These are phyloP conservation scores for Kluyveromyces sp. DNA, from an alignment of 1,139 yeast species.

Conservation along the genomic window DNA sequence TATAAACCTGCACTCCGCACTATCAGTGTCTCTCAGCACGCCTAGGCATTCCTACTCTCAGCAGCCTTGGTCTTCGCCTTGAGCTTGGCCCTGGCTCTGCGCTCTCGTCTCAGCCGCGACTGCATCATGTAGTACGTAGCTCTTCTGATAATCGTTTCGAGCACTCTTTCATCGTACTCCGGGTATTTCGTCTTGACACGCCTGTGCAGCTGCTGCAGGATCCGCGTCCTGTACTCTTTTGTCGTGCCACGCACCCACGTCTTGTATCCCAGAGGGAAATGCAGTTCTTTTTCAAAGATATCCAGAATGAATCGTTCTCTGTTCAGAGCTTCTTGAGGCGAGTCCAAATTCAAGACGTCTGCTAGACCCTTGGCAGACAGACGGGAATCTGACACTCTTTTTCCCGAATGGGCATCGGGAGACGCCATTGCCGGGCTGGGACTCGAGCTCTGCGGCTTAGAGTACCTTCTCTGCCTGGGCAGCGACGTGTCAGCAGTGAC, in stretches of 20 bases:
- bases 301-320: constrained; percentile 58
- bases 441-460: no score
- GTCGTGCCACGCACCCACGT: constrained; percentile 80
- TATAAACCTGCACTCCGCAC: constrained; percentile 1
- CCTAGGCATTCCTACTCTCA: not conserved
- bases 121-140: constrained; percentile 81
- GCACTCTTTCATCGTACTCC: constrained; percentile 43
- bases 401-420: not conserved
- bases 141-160: constrained; percentile 67
- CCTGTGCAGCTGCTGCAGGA: constrained; percentile 44
- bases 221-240: constrained; percentile 41
- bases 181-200: constrained; percentile 46
- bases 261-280: constrained; percentile 63
- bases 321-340: constrained; percentile 48
- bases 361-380: constrained; percentile 52
- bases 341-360: constrained; percentile 43
- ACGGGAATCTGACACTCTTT: constrained; percentile 46
- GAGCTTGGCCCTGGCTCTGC: constrained; percentile 41
- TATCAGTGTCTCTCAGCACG: no score
- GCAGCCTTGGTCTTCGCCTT: constrained; percentile 7
- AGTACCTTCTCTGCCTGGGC: constrained; percentile 11
- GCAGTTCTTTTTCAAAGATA: constrained; percentile 49
- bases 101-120: constrained; percentile 61
- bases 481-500: no score
- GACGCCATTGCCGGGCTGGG: constrained; percentile 12